phyloP scores from a whole-genome alignment of 1,139 yeast genomes.

The Scheffersomyces parashehatae region DNA sequence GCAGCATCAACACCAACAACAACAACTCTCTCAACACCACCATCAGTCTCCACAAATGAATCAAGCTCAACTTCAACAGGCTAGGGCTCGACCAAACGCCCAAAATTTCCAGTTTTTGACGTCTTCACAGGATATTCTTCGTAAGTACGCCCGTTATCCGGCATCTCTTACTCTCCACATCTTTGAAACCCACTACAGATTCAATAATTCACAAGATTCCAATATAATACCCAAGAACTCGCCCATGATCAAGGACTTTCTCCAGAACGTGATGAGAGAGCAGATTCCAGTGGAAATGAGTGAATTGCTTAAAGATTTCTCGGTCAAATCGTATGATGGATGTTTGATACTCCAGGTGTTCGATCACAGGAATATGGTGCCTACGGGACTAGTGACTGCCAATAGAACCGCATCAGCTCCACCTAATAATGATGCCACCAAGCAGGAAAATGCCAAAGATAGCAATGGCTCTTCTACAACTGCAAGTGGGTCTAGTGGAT shows the following conservation, averaged over 20 bases:
- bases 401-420: conserved; percentile 2
- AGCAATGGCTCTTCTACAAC: conserved; percentile 4
- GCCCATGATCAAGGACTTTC: conserved; percentile 76
- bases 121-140: conserved; percentile 71
- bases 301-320: conserved; percentile 85
- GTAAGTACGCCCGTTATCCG: conserved; percentile 74
- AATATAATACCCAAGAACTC: conserved; percentile 79
- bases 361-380: conserved; percentile 60
- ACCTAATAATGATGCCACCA: conserved; percentile 1
- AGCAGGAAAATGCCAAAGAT: conserved; percentile 1
- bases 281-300: conserved; percentile 87
- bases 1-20: conserved; percentile 38
- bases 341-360: conserved; percentile 79
- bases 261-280: conserved; percentile 76
- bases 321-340: conserved; percentile 83
- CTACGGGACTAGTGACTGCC: conserved; percentile 6
- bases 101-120: conserved; percentile 61
- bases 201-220: conserved; percentile 68
- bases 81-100: conserved; percentile 34
- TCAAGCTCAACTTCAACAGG: conserved; percentile 31
- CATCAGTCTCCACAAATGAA: conserved; percentile 36
- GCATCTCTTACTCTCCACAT: conserved; percentile 88
- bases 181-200: conserved; percentile 84
- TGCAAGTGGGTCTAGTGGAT: conserved; percentile 3
- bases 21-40: conserved; percentile 37